Percentiles rank a stretch among this genome's conserved stretches.
phyloP scores from a whole-genome alignment of 257 asterid genomes.

The Solanum chaucha region DNA sequence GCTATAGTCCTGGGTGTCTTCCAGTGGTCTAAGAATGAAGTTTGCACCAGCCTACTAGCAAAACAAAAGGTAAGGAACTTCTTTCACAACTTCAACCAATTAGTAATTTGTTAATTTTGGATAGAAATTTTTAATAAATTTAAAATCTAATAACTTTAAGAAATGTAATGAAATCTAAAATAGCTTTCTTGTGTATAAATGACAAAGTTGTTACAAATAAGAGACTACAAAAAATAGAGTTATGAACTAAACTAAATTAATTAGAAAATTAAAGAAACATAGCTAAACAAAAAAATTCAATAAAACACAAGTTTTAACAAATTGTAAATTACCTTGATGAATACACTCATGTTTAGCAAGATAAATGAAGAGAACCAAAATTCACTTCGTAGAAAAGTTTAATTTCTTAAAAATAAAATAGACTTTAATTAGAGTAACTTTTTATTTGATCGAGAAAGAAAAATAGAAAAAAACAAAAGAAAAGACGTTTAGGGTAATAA shows the following conservation, averaged over 20 bases:
- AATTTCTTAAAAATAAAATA: too few relatives aligned
- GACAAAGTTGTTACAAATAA: background rate
- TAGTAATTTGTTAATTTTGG: background rate
- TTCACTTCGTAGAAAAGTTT: background rate
- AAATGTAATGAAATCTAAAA: background rate
- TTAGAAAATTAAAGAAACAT: background rate
- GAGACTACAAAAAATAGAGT: background rate
- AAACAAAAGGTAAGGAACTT: background rate
- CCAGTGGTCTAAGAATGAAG: background rate
- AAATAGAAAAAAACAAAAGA: background rate
- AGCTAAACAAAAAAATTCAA: background rate
- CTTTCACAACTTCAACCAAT: background rate
- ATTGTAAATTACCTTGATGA: background rate
- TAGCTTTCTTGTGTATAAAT: background rate
- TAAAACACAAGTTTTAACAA: background rate
- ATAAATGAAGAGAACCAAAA: background rate
- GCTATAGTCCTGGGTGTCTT: background rate
- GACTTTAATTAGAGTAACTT: background rate
- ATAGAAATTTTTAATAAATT: too few relatives aligned
- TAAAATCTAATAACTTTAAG: background rate
- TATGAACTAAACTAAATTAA: background rate
- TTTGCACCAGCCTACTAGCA: background rate
- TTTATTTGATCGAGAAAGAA: background rate
- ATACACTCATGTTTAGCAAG: background rate
- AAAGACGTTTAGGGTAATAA: background rate